phyloP scores from a whole-genome alignment of 1,284 basidiomycete genomes.

The Ustilago tritici region DNA sequence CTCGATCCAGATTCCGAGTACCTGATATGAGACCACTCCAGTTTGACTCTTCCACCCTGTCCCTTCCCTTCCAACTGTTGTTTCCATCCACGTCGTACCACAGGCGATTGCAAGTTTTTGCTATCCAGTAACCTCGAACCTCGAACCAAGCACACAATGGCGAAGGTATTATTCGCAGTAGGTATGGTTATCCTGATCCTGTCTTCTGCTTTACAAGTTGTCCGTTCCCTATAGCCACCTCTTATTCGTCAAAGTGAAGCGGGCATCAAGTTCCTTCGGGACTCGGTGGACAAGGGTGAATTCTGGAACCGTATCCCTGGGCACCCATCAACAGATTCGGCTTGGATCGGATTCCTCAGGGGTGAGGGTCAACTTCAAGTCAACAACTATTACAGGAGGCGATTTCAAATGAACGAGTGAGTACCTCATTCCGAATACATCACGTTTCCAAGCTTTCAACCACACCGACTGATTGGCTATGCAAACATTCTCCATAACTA shows the following conservation, averaged over 20 bases:
- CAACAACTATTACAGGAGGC: not conserved
- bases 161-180: not conserved
- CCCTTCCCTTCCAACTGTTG: too few relatives aligned
- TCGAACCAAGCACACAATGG: not conserved
- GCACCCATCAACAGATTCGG: not conserved
- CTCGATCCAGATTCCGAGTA: too few relatives aligned
- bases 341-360: not conserved
- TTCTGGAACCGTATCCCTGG: not conserved
- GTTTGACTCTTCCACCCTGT: too few relatives aligned
- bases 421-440: not conserved
- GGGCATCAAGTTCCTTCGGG: slow-evolving; percentile 6
- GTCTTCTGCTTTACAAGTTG: not conserved
- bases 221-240: not conserved
- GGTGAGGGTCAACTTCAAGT: not conserved
- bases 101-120: too few relatives aligned
- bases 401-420: not conserved
- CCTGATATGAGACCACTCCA: too few relatives aligned
- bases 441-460: not conserved
- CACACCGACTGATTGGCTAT: not conserved
- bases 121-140: too few relatives aligned
- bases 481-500: not conserved
- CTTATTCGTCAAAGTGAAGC: not conserved
- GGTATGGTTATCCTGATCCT: not conserved
- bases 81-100: too few relatives aligned
- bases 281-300: not conserved